Conservation (phyloP, 495 filamentous ascomycete species). For the Penicillium canescens region DNA sequence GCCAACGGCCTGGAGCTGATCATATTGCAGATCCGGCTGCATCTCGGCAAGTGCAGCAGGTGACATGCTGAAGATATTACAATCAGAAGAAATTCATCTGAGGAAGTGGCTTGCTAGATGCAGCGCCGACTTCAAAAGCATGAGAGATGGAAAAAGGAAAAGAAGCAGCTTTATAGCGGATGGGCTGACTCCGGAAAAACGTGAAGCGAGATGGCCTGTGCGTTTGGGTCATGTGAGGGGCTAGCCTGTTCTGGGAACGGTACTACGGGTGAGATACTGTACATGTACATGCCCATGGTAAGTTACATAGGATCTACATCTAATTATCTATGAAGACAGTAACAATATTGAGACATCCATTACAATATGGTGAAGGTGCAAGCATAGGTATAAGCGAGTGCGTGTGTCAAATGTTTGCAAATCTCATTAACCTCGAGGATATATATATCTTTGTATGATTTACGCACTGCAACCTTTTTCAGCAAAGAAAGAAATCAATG, state of each 20-base stretch:
- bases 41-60: conserved; percentile 32
- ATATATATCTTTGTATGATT: no score
- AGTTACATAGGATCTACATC: background rate
- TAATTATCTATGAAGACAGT: no score
- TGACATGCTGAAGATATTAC: conserved; percentile 38
- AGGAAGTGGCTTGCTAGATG: conserved; percentile 9
- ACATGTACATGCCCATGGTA: background rate
- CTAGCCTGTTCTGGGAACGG: conserved; percentile 7
- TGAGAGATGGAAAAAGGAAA: conserved; percentile 15
- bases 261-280: background rate
- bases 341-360: no score
- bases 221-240: conserved; percentile 26
- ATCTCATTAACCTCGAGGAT: no score
- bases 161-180: conserved; percentile 20
- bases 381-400: no score
- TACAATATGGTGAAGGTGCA: no score
- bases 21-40: conserved; percentile 37
- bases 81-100: conserved; percentile 16
- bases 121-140: conserved; percentile 12
- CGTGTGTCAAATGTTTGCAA: no score
- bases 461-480: no score
- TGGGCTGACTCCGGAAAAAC: conserved; percentile 25
- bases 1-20: conserved; percentile 41
- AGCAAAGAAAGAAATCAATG: no score
- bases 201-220: conserved; percentile 47